Evolutionary conservation across 2,329 filamentous ascomycete species (phyloP), one percentile per base, ranked within the genome.

Genomic region (Verticillium isaacii): DNA sequence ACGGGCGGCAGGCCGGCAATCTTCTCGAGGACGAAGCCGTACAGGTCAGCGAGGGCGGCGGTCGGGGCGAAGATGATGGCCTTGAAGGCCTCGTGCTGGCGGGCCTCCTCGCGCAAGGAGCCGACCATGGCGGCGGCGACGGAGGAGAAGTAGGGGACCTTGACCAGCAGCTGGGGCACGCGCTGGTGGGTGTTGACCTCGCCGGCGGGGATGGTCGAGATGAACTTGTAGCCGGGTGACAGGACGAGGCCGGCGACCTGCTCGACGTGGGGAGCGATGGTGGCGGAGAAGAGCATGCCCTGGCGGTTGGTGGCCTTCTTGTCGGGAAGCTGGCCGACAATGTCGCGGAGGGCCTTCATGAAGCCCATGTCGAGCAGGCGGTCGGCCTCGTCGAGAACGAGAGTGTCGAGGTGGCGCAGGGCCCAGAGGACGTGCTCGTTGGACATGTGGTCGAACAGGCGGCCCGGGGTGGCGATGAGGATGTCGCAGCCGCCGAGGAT

Each of bases 211-310:
- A 96, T 89, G 60, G 91, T 95, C 58, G 91, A 90, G 71, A 97
- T 88, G 74, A 90, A 93, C 71, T 91, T 87, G 82, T 94, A 96
- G 60, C 86, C 76, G 12, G 79, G 83, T 65, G 87, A 86, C 70
- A 95, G 84, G 2, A 89, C 90, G 56, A 83, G 73, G 50, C 84
- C 82, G 45, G 93, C 90, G 61, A 96, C 84, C 63, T 89, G 86
- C 71, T 93, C 84, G 60, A 96, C 89, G 71, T 94, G 92, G 29
- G 85, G 84, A 45, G 86, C 89, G 75, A 96, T 89, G 23, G 92
- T 96, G 11, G 92, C 92, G 3, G 89, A 93, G 80, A 95, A 96
- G 56, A 95, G 86, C 80, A 91, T 92, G 58, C 92, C 92, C 66
- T 89, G 87, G 59, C 85, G 76, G 62, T 87, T 80, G 32, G 86